A percentile compares a stretch with the other conserved stretches of the same genome.
phyloP scores from a whole-genome alignment of 2,329 filamentous ascomycete species.

The Huntiella omanensis region DNA sequence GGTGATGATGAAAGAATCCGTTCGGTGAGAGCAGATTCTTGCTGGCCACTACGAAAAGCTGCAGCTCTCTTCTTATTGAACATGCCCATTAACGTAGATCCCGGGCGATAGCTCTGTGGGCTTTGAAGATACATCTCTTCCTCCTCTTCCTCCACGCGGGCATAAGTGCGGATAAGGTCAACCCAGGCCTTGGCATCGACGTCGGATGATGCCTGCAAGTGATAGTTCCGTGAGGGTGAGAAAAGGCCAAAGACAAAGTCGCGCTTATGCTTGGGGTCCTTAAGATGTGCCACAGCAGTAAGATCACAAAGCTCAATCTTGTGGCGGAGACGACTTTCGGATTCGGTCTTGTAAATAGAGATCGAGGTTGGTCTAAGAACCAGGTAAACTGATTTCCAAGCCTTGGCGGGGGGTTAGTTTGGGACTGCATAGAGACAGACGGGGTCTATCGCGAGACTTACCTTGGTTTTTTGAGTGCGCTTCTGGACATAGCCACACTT shows the following conservation, averaged over 20 bases:
- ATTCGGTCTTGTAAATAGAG: conserved; percentile 81
- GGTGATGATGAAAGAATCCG: conserved; percentile 39
- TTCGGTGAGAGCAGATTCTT: conserved; percentile 18
- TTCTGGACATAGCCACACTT: conserved; percentile 77
- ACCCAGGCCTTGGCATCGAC: conserved; percentile 78
- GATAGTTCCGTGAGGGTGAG: conserved; percentile 76
- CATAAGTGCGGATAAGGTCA: conserved; percentile 56
- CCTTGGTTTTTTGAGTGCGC: conserved; percentile 86
- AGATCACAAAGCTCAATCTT: conserved; percentile 79
- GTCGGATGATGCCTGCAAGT: conserved; percentile 58
- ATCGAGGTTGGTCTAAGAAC: conserved; percentile 80
- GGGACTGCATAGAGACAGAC: background rate
- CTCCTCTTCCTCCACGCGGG: conserved; percentile 74
- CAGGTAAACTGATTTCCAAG: conserved; percentile 78
- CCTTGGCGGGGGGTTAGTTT: conserved; percentile 26
- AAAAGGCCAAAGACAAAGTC: conserved; percentile 84
- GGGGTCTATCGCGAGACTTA: conserved; percentile 19
- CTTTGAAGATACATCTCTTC: conserved; percentile 62
- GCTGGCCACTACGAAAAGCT: background rate
- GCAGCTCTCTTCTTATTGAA: conserved; percentile 6
- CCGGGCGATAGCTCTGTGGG: conserved; percentile 31
- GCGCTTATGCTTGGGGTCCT: conserved; percentile 72
- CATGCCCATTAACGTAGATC: conserved; percentile 12
- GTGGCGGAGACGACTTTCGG: conserved; percentile 74
- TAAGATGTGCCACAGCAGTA: conserved; percentile 74